Percentiles rank a stretch among this genome's conserved stretches.
Conservation (phyloP, 495 filamentous ascomycete species). For the Lasiosphaeria hispida region DNA sequence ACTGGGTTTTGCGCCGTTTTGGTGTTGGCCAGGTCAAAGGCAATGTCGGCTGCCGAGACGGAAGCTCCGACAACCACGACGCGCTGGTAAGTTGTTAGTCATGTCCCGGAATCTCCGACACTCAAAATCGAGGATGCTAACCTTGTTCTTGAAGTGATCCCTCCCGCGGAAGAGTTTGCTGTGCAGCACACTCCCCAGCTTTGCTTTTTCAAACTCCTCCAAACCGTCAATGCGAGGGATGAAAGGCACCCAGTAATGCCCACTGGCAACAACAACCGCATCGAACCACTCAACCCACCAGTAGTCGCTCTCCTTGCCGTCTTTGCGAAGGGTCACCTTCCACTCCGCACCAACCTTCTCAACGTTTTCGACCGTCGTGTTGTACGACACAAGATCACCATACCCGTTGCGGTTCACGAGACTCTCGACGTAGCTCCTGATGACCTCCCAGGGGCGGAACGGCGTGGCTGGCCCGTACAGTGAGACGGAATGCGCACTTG, state of each 20-base stretch:
- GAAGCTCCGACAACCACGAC: conserved; percentile 70
- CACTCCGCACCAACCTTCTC: conserved; percentile 35
- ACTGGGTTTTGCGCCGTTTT: conserved; percentile 30
- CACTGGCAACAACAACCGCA: conserved; percentile 69
- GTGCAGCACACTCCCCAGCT: conserved; percentile 58
- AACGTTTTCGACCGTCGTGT: conserved; percentile 38
- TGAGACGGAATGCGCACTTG: conserved; percentile 25
- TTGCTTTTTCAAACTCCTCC: conserved; percentile 36
- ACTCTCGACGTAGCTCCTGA: conserved; percentile 33
- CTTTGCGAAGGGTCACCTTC: conserved; percentile 35
- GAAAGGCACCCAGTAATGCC: conserved; percentile 68
- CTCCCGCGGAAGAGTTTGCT: conserved; percentile 65
- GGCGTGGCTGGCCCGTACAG: conserved; percentile 34
- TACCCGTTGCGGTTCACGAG: conserved; percentile 35
- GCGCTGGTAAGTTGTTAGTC: conserved; percentile 18
- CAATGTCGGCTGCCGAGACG: conserved; percentile 73
- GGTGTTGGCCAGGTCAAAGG: conserved; percentile 56
- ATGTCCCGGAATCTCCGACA: not conserved
- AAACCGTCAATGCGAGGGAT: conserved; percentile 60
- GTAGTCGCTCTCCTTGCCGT: conserved; percentile 30
- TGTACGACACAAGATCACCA: conserved; percentile 34
- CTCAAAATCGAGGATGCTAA: not conserved
- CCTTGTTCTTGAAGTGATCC: conserved; percentile 53
- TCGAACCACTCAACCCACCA: conserved; percentile 56
- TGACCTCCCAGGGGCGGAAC: conserved; percentile 37